Conservation (phyloP, 441 rosid genomes). For the Erodium trifolium region DNA sequence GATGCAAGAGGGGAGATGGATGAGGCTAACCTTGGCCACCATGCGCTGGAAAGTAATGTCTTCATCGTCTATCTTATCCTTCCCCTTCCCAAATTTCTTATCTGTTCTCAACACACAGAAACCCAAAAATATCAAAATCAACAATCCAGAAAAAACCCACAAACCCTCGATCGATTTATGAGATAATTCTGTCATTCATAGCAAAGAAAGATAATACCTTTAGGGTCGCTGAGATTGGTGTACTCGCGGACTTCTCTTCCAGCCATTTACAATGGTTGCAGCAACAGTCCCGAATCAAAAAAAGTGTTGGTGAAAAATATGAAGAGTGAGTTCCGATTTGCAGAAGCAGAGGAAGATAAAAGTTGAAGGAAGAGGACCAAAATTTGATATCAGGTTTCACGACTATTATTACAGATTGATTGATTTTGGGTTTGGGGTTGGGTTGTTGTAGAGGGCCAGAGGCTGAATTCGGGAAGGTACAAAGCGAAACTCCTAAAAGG, state of each 20-base stretch:
- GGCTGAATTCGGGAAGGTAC: too few species aligned
- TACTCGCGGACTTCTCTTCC: slow-evolving; percentile 86
- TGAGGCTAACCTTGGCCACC: slow-evolving; percentile 96
- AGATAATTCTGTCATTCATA: too few species aligned
- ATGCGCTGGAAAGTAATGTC: slow-evolving; percentile 93
- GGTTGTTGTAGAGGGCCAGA: too few species aligned
- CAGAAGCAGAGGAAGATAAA: too few species aligned
- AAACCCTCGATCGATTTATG: neutral
- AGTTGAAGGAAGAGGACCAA: too few species aligned
- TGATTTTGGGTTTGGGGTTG: too few species aligned
- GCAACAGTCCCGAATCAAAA: too few species aligned
- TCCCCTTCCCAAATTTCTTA: slow-evolving; percentile 78
- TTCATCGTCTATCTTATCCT: slow-evolving; percentile 84
- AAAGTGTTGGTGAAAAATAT: too few species aligned
- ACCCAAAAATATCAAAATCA: neutral
- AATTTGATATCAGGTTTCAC: too few species aligned
- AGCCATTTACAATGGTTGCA: slow-evolving; percentile 29
- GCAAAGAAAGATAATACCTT: slow-evolving; percentile 32
- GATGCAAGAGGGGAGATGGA: slow-evolving; percentile 15
- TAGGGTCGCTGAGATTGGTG: slow-evolving; percentile 86
- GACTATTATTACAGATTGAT: too few species aligned
- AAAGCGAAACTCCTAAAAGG: too few species aligned
- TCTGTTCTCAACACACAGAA: slow-evolving; percentile 30
- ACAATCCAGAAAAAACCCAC: neutral
- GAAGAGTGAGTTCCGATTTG: too few species aligned